Percentiles rank a stretch among this genome's conserved stretches.
These are phyloP conservation scores for Suillus sp. DNA, from an alignment of 768 basidiomycete species.

Conservation along the genomic window DNA sequence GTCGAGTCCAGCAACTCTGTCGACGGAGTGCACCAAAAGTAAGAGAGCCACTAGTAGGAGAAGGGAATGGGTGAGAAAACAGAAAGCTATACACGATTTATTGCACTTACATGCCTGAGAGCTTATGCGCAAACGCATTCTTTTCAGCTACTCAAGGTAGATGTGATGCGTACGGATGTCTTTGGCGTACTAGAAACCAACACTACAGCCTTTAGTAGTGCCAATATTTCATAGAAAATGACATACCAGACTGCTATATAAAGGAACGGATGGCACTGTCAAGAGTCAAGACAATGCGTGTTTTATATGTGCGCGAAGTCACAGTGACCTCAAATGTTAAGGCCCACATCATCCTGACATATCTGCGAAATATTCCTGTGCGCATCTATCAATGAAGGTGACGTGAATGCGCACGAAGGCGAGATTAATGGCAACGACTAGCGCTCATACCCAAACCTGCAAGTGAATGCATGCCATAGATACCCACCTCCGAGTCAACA, in stretches of 20 bases:
- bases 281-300: background rate
- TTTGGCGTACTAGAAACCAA: background rate
- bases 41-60: background rate
- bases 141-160: background rate
- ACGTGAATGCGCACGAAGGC: background rate
- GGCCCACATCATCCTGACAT: background rate
- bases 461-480: background rate
- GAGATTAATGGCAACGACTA: background rate
- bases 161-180: background rate
- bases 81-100: background rate
- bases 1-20: background rate
- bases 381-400: background rate
- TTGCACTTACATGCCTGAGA: background rate
- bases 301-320: background rate
- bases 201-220: background rate
- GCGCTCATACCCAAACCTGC: background rate
- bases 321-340: background rate
- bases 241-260: background rate
- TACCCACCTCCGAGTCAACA: background rate
- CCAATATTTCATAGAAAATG: background rate
- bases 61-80: background rate
- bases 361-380: background rate
- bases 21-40: background rate
- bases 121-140: background rate
- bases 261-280: background rate